Conservation (phyloP, 148 eudicot species). For the Salicornia ramosissima region DNA sequence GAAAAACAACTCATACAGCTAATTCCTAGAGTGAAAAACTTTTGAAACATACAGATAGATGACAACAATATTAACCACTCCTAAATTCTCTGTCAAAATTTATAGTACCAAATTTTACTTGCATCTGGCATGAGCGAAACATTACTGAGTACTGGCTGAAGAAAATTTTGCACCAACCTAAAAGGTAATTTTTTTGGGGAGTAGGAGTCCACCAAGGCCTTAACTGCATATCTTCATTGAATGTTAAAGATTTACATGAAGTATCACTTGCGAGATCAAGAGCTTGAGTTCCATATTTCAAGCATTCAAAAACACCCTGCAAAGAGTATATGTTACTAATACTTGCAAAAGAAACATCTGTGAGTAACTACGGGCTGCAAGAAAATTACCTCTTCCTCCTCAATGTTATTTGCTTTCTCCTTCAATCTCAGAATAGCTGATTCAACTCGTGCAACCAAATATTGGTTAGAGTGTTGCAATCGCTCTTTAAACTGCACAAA, state of each 20-base stretch:
- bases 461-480: constrained; percentile 79
- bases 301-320: constrained; percentile 58
- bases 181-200: constrained; percentile 67
- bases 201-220: constrained; percentile 99
- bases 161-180: constrained; percentile 40
- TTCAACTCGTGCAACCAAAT: constrained; percentile 73
- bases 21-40: neutral
- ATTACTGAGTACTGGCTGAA: neutral
- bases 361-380: neutral
- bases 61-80: neutral
- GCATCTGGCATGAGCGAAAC: neutral
- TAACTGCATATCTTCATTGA: constrained; percentile 77
- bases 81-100: neutral
- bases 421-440: constrained; percentile 69
- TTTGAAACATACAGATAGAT: neutral
- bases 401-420: constrained; percentile 60
- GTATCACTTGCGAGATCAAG: constrained; percentile 65
- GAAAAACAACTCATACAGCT: neutral
- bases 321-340: constrained; percentile 21
- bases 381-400: constrained; percentile 66
- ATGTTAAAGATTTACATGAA: constrained; percentile 56
- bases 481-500: constrained; percentile 91
- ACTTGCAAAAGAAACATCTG: neutral
- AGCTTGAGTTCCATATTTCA: constrained; percentile 56
- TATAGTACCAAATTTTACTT: neutral